Percentiles rank a stretch among this genome's conserved stretches.
Evolutionary conservation across 164 flowering plant genomes (phyloP).

Genomic region (Litsea cubeba): DNA sequence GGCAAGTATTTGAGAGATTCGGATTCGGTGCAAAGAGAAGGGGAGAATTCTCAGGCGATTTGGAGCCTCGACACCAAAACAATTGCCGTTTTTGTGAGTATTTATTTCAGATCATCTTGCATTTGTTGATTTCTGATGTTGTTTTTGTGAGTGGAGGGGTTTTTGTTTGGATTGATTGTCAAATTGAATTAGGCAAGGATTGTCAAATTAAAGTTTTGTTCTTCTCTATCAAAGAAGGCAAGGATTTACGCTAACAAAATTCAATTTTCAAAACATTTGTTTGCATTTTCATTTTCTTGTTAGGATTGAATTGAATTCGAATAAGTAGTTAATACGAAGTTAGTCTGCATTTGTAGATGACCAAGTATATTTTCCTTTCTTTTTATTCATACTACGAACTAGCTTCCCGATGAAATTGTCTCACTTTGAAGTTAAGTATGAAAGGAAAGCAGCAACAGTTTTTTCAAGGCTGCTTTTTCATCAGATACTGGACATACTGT

Average conservation of each 20-base stretch:
- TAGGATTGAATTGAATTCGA: neutral
- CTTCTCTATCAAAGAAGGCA: too few species aligned
- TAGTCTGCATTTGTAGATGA: neutral
- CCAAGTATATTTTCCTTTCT: too few species aligned
- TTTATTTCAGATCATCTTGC: neutral
- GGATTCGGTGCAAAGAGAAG: conserved; percentile 68
- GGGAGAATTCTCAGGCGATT: conserved; percentile 79
- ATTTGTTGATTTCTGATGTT: neutral
- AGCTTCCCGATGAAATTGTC: too few species aligned
- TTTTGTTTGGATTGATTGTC: too few species aligned
- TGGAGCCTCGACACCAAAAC: conserved; percentile 90
- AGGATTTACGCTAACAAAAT: too few species aligned
- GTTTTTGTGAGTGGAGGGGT: neutral
- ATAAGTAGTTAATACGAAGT: neutral
- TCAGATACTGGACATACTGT: neutral
- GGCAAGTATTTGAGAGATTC: conserved; percentile 81
- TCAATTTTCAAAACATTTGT: neutral
- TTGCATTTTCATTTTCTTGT: neutral
- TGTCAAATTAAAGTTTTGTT: too few species aligned
- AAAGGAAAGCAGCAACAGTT: neutral
- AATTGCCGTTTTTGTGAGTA: conserved; percentile 79
- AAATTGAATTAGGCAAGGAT: too few species aligned
- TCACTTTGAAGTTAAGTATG: neutral
- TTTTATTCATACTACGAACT: too few species aligned
- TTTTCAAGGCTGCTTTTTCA: neutral